Evolutionary conservation across 306 rosid species (phyloP).

Genomic region (Fagus crenata): DNA sequence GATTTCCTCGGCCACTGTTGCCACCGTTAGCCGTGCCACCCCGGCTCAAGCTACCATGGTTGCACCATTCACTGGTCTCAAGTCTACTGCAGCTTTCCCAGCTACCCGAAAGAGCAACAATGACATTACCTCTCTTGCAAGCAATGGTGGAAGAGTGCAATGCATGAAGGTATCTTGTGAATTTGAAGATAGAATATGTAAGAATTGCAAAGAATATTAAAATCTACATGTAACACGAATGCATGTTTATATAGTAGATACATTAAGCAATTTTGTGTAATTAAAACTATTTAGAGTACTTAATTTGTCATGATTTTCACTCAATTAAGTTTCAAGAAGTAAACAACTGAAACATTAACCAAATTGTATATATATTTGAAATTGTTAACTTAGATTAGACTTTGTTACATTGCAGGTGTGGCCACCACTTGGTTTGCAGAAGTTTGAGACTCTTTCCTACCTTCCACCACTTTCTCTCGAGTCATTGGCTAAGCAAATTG

Average conservation of each 20-base stretch:
- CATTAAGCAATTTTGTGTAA: too few relatives aligned
- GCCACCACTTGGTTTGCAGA: conserved; percentile 64
- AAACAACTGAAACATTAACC: too few relatives aligned
- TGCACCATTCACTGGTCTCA: conserved; percentile 73
- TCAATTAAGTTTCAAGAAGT: too few relatives aligned
- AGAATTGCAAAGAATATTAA: too few relatives aligned
- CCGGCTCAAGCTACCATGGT: conserved; percentile 58
- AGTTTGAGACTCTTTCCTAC: conserved; percentile 91
- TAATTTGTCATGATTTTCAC: too few relatives aligned
- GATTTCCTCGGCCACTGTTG: conserved; percentile 51
- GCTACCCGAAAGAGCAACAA: conserved; percentile 53
- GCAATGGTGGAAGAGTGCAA: conserved; percentile 71
- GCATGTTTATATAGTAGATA: too few relatives aligned
- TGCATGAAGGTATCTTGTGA: conserved; percentile 56
- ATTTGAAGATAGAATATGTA: too few relatives aligned
- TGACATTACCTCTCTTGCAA: conserved; percentile 64
- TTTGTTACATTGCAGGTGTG: conserved; percentile 55
- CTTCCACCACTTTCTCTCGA: conserved; percentile 15
- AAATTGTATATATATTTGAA: too few relatives aligned
- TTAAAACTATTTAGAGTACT: too few relatives aligned
- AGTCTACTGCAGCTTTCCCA: conserved; percentile 55
- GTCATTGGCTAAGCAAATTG: conserved; percentile 51
- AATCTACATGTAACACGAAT: too few relatives aligned
- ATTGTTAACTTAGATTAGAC: background rate
- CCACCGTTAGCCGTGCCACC: conserved; percentile 49